These are phyloP conservation scores for Colletotrichum sp. DNA, from an alignment of 2,329 filamentous ascomycete species.

Conservation along the genomic window DNA sequence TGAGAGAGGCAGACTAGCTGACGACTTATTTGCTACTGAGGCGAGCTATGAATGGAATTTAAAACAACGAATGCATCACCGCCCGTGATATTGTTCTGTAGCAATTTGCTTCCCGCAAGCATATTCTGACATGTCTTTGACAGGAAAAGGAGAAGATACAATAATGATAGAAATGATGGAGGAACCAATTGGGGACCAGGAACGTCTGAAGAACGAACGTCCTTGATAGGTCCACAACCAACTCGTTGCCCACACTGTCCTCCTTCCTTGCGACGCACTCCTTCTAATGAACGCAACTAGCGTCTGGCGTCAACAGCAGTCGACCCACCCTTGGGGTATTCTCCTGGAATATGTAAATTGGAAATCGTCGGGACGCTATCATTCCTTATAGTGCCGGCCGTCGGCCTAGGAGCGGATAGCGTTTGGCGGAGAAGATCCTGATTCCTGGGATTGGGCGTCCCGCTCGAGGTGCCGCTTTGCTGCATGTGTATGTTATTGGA, in stretches of 20 bases:
- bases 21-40: neutral
- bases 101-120: neutral
- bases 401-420: slow-evolving; percentile 26
- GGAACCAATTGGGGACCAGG: neutral
- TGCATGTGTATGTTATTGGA: neutral
- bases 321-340: slow-evolving; percentile 55
- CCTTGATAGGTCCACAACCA: neutral
- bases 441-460: neutral
- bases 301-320: neutral
- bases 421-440: neutral
- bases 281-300: neutral
- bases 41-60: neutral
- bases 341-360: slow-evolving; percentile 72
- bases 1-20: neutral
- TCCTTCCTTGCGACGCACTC: neutral
- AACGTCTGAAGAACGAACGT: neutral
- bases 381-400: slow-evolving; percentile 32
- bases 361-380: slow-evolving; percentile 62
- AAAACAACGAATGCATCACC: neutral
- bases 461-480: neutral
- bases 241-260: neutral
- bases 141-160: neutral
- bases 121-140: neutral
- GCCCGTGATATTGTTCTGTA: neutral
- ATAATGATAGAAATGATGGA: neutral